Conservation (phyloP, 1,139 yeast species). For the Debaryomyces nepalensis region DNA sequence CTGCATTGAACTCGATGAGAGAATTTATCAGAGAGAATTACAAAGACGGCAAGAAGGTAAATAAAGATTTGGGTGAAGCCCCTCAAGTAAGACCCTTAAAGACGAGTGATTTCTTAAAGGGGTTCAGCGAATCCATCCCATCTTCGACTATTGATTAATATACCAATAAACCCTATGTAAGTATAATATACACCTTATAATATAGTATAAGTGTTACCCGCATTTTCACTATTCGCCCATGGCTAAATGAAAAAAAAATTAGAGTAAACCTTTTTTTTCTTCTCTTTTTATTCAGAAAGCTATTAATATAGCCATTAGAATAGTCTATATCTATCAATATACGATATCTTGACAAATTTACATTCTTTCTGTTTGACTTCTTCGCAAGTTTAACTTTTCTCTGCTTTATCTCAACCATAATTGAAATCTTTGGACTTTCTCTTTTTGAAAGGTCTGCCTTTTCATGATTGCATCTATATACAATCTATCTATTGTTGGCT, state of each 20-base stretch:
- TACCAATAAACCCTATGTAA: conserved; percentile 2
- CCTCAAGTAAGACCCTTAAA: conserved; percentile 49
- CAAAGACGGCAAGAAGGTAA: conserved; percentile 46
- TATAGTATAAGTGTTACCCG: conserved; percentile 10
- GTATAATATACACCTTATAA: conserved; percentile 8
- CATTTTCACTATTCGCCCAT: neutral
- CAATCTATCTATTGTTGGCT: conserved; percentile 37
- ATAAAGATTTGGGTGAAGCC: conserved; percentile 27
- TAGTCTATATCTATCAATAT: conserved; percentile 11
- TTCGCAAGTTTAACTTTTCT: neutral
- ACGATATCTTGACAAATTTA: neutral
- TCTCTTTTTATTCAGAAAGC: conserved; percentile 1
- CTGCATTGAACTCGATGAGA: conserved; percentile 87
- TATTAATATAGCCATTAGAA: conserved; percentile 8
- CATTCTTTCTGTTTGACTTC: neutral
- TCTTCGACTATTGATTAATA: conserved; percentile 37
- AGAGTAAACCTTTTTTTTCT: too few species aligned
- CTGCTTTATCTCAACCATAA: neutral
- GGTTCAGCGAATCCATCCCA: conserved; percentile 38
- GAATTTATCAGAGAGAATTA: conserved; percentile 68
- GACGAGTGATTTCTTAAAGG: conserved; percentile 50
- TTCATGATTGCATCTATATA: neutral
- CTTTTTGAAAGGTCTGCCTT: neutral
- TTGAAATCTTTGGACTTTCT: neutral
- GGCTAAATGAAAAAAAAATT: neutral